Percentiles rank a stretch among this genome's conserved stretches.
Conservation (phyloP, 2,329 filamentous ascomycete genomes). For the Scleromitrula shiraiana region DNA sequence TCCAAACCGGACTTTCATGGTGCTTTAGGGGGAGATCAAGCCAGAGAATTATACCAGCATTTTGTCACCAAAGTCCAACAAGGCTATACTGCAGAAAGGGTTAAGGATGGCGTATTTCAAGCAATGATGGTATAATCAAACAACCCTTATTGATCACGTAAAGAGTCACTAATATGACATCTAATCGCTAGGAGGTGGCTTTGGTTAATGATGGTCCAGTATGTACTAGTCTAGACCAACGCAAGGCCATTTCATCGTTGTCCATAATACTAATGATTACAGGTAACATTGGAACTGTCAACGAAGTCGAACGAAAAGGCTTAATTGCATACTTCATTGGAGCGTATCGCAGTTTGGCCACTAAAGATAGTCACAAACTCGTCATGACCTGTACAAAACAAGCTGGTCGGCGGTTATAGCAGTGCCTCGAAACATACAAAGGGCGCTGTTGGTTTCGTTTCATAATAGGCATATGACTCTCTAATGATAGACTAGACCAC, state of each 20-base stretch:
- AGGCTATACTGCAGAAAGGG: conserved; percentile 62
- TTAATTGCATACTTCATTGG: background rate
- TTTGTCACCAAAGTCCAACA: conserved; percentile 72
- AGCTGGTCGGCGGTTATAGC: no score
- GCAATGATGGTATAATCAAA: conserved; percentile 71
- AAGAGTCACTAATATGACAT: background rate
- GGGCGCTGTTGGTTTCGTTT: no score
- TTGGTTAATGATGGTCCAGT: conserved; percentile 79
- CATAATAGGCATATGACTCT: no score
- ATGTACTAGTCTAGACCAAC: no score
- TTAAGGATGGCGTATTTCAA: conserved; percentile 95
- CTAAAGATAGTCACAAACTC: no score
- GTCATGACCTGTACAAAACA: no score
- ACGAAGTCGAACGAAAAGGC: conserved; percentile 18
- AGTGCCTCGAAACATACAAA: no score
- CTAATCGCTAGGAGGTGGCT: conserved; percentile 56
- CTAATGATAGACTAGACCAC: background rate
- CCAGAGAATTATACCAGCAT: conserved; percentile 71
- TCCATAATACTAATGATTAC: background rate
- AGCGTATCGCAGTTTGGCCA: background rate
- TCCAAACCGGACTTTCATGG: conserved; percentile 93
- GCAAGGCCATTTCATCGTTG: no score
- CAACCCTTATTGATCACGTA: background rate
- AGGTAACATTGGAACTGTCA: conserved; percentile 29
- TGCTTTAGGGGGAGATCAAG: conserved; percentile 70